A percentile compares a stretch with the other conserved stretches of the same genome.
Conservation (phyloP, 768 basidiomycete species). For the Lentinula boryana region DNA sequence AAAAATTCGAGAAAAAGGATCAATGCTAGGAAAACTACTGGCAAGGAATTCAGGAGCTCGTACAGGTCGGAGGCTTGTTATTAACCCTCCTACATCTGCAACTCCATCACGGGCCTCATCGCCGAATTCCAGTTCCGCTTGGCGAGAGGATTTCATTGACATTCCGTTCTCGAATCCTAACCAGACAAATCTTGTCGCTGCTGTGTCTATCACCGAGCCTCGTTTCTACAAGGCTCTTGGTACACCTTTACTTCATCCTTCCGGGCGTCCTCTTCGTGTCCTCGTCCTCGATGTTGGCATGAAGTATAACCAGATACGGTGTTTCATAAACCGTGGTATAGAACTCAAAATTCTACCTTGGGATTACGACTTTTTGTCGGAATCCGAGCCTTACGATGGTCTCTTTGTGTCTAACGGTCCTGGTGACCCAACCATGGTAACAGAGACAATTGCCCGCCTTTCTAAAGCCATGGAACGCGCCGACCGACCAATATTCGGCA, state of each 20-base stretch:
- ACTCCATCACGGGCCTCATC: slow-evolving; percentile 44
- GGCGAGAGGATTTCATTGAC: slow-evolving; percentile 82
- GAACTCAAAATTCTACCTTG: slow-evolving; percentile 98
- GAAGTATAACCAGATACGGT: slow-evolving; percentile 99
- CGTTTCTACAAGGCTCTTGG: slow-evolving; percentile 60
- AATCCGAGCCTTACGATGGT: slow-evolving; percentile 83
- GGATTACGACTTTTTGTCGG: slow-evolving; percentile 86
- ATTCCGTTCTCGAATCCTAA: slow-evolving; percentile 88
- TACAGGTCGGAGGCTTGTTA: slow-evolving; percentile 29
- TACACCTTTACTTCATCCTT: slow-evolving; percentile 61
- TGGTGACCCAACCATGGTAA: slow-evolving; percentile 87
- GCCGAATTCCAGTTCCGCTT: slow-evolving; percentile 48
- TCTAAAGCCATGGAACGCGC: slow-evolving; percentile 61
- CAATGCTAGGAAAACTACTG: slow-evolving; percentile 83
- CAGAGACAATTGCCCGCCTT: slow-evolving; percentile 64
- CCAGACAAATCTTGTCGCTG: slow-evolving; percentile 81
- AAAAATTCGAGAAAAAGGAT: slow-evolving; percentile 91
- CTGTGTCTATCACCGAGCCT: slow-evolving; percentile 71
- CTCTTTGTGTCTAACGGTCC: slow-evolving; percentile 98
- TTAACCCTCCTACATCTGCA: slow-evolving; percentile 28
- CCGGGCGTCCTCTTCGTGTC: slow-evolving; percentile 76
- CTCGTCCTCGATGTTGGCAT: slow-evolving; percentile 97
- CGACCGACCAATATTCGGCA: slow-evolving; percentile 91
- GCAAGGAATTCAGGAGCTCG: slow-evolving; percentile 49
- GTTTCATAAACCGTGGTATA: slow-evolving; percentile 87